These are phyloP conservation scores for Ehretia macrophylla DNA, from an alignment of 257 asterid species.

Conservation along the genomic window DNA sequence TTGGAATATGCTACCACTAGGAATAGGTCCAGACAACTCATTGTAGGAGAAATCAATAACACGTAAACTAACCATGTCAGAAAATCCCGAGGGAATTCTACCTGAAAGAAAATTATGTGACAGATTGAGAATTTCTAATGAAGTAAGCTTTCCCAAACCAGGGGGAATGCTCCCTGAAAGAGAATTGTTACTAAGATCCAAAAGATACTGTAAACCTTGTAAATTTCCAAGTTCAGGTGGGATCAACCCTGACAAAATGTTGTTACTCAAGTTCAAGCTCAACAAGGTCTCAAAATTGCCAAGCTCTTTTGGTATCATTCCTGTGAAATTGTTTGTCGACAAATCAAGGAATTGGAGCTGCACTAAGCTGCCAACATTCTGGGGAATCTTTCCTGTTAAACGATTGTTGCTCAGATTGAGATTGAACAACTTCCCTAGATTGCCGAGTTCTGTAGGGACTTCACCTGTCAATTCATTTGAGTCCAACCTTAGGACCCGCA, in stretches of 20 bases:
- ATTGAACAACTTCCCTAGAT: slow-evolving; percentile 3
- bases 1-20: slow-evolving; percentile 38
- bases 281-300: slow-evolving; percentile 38
- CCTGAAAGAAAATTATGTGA: slow-evolving; percentile 67
- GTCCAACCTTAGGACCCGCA: slow-evolving; percentile 9
- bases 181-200: slow-evolving; percentile 64
- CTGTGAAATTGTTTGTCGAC: slow-evolving; percentile 50
- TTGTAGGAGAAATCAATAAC: slow-evolving; percentile 64
- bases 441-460: slow-evolving; percentile 15
- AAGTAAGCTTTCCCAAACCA: slow-evolving; percentile 44
- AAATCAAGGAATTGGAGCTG: slow-evolving; percentile 55
- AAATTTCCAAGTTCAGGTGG: slow-evolving; percentile 59
- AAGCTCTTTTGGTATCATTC: slow-evolving; percentile 49
- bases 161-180: slow-evolving; percentile 60
- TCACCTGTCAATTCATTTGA: slow-evolving; percentile 13
- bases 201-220: slow-evolving; percentile 30
- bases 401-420: slow-evolving; percentile 30
- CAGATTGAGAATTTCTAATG: slow-evolving; percentile 55
- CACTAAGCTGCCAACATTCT: slow-evolving; percentile 37
- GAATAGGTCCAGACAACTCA: slow-evolving; percentile 62
- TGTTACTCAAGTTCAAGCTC: slow-evolving; percentile 53
- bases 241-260: slow-evolving; percentile 57
- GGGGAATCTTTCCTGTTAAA: slow-evolving; percentile 60
- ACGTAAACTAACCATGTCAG: slow-evolving; percentile 53
- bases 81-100: slow-evolving; percentile 47